Evolutionary conservation across 306 rosid genomes (phyloP).

Genomic region (Prunus kanzakura): DNA sequence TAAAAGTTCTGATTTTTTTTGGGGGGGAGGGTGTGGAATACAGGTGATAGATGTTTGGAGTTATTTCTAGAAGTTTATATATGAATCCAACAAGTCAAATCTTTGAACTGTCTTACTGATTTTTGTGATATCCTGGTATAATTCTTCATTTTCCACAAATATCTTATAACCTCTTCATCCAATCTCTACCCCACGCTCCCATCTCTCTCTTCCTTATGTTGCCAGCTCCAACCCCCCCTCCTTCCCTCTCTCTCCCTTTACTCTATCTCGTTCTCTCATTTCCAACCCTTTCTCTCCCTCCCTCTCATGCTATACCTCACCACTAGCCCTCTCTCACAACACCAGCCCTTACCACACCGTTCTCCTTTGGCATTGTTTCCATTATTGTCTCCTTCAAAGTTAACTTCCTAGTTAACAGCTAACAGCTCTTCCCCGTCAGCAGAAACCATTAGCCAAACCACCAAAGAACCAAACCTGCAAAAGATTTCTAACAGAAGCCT

Average conservation of each 20-base stretch:
- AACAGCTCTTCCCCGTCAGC: background rate
- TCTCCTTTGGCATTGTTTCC: background rate
- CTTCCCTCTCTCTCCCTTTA: background rate
- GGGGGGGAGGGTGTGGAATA: background rate
- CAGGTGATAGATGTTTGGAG: background rate
- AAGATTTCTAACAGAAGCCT: too few relatives aligned
- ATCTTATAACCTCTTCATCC: background rate
- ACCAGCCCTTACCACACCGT: background rate
- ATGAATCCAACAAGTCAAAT: background rate
- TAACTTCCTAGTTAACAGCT: background rate
- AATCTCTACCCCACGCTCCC: background rate
- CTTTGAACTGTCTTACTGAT: background rate
- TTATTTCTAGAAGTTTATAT: background rate
- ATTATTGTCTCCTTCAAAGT: background rate
- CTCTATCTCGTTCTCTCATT: background rate
- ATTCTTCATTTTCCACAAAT: background rate
- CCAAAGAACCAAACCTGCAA: too few relatives aligned
- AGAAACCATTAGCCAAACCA: background rate
- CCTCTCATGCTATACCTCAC: background rate
- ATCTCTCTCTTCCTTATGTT: background rate
- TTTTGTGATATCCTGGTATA: too few relatives aligned
- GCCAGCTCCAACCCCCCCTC: background rate
- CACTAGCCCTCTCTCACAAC: background rate
- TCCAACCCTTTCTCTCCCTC: background rate
- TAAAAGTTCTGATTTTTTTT: background rate